Conservation (phyloP, 2,329 filamentous ascomycete species). For the Alternaria sp. region DNA sequence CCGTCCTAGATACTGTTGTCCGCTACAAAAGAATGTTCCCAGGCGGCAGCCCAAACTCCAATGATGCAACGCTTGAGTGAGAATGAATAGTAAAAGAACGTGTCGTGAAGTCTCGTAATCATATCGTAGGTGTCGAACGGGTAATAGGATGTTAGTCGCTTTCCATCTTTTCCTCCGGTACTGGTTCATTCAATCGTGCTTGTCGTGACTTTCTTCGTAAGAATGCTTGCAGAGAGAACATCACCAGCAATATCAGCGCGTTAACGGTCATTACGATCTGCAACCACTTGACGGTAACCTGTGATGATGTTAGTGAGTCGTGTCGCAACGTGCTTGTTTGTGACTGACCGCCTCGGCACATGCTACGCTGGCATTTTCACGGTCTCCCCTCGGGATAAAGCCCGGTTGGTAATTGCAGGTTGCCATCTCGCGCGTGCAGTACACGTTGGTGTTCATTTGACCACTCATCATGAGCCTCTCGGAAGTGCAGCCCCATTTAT, state of each 20-base stretch:
- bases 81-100: not conserved
- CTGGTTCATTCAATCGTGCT: slow-evolving; percentile 4
- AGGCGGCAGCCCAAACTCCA: not conserved
- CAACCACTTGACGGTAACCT: slow-evolving; percentile 39
- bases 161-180: not conserved
- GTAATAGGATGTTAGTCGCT: not conserved
- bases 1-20: not conserved
- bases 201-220: slow-evolving; percentile 28
- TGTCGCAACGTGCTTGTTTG: not conserved
- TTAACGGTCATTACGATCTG: slow-evolving; percentile 33
- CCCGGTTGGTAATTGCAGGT: slow-evolving; percentile 32
- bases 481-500: slow-evolving; percentile 32
- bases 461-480: slow-evolving; percentile 27
- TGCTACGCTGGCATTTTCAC: slow-evolving; percentile 19
- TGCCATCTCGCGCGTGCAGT: slow-evolving; percentile 37
- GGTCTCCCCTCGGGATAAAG: slow-evolving; percentile 18
- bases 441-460: slow-evolving; percentile 32
- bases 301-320: not conserved
- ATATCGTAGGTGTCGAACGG: not conserved
- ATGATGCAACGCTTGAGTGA: slow-evolving; percentile 2
- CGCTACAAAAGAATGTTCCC: not conserved
- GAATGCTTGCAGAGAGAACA: slow-evolving; percentile 33
- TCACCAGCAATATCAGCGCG: slow-evolving; percentile 21
- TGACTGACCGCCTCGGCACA: slow-evolving; percentile 37
- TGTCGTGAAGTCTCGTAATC: not conserved